Evolutionary conservation across 495 filamentous ascomycete genomes (phyloP), one percentile per base, ranked within the genome.

Genomic region (Umbilicaria muhlenbergii): DNA sequence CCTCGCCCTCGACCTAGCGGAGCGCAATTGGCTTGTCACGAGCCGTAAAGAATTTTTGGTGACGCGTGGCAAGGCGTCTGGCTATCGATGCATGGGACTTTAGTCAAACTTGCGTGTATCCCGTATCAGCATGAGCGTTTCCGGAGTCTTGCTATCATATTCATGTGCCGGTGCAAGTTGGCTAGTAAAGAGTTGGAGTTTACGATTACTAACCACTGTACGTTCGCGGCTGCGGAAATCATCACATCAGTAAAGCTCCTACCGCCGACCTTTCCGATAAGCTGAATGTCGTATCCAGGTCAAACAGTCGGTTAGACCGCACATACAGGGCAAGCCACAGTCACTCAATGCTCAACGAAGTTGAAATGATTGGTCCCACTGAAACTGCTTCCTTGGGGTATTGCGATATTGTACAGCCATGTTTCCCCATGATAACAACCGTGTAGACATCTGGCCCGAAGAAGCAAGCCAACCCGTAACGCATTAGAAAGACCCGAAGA

Each of bases 401-500:
- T 28, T 36, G 38, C 43, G 36, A 32, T 55, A 55, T 55, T 49
- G 52, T 55, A 55, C 52, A 55, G 42, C 50, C 50, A 51, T 41
- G 48, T 43, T 51, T 41, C 38, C 44, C 38, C 45, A 42, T 39
- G 37, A 70, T 62, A 61, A 70, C 69, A 71, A 77, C 73, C 77
- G 69, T 80, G 71, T 78, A 78, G 72, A 73, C 75, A 75, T 73
- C 58, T 78, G 77, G 74, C 75, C 79, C 75, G 72, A 72, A 64
- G 68, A 71, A 78, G 73, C 68, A 79, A 79, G 71, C 81, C 81
- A 78, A 81, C 81, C 81, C 82, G 78, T 87, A 80, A 84, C 80
- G 75, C 81, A 81, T 85, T 84, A 86, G 61, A 78, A 73, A 81
- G 66, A 74, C 77, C 78, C 70, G 63, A 66, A 75, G 62, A 66